Conservation (phyloP, 2,329 filamentous ascomycete genomes). For the Domatiomyces catenatus region DNA sequence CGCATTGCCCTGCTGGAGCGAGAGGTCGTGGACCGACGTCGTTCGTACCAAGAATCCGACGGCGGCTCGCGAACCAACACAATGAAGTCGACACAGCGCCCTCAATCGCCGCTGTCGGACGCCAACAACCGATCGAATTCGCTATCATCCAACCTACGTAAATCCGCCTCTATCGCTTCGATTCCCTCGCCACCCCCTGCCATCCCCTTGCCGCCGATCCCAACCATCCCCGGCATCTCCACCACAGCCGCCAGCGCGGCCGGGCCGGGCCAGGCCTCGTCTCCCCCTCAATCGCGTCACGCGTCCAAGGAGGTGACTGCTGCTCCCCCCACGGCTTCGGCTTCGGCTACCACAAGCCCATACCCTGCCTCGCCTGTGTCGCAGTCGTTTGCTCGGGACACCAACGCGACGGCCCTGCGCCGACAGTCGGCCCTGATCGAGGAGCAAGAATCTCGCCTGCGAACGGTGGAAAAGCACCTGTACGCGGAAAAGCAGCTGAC, state of each 20-base stretch:
- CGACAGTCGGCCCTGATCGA: conserved; percentile 59
- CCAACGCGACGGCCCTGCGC: conserved; percentile 22
- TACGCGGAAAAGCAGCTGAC: conserved; percentile 94
- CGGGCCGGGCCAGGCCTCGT: conserved; percentile 25
- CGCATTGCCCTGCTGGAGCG: conserved; percentile 47
- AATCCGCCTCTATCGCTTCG: conserved; percentile 67
- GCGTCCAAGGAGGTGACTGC: conserved; percentile 59
- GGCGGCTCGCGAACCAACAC: conserved; percentile 13
- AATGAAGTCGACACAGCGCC: conserved; percentile 18
- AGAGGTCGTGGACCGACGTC: conserved; percentile 43
- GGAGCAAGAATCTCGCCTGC: conserved; percentile 87
- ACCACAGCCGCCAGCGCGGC: conserved; percentile 35
- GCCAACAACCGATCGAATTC: conserved; percentile 41
- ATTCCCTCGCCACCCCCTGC: conserved; percentile 87
- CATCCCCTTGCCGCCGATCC: conserved; percentile 87
- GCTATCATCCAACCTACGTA: conserved; percentile 57
- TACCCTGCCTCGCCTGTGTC: conserved; percentile 1
- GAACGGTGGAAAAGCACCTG: conserved; percentile 91
- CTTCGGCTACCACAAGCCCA: conserved; percentile 9
- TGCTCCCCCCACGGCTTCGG: conserved; percentile 9
- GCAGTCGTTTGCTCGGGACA: background rate
- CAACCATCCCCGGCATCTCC: conserved; percentile 37
- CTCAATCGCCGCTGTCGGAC: conserved; percentile 28
- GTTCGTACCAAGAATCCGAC: conserved; percentile 34
- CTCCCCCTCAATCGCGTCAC: conserved; percentile 51